Base-by-base conservation (phyloP, 345 rosid species). In the Heritiera littoralis region DNA sequence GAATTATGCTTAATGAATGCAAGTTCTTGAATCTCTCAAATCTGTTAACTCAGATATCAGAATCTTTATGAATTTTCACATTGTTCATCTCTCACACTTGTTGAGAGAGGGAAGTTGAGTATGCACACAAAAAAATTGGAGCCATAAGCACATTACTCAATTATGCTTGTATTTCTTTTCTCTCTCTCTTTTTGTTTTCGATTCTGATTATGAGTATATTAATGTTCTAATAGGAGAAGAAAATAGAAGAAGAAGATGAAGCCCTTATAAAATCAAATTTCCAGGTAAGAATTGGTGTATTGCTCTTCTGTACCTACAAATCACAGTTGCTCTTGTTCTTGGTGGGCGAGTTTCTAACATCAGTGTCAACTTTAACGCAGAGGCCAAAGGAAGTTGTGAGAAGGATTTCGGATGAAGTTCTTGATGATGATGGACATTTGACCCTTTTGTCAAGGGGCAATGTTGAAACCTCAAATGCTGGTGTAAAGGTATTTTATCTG, bases 191-290 rank as follows among this genome's bases (percentile, higher is more conserved):
- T 59, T 23, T 23, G 28, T 23, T 23, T 23, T 23, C 23, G 64
- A 59, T 20, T 59, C 64, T 59, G 64, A 59, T 14, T 59, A 9
- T 13, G 23, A 8, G 60, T 1, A n/a, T 58, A 20, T 8, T 59
- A 23, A 20, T 59, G 11, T 67, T 23, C 51, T 79, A 45, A 69
- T 79, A 90, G 91, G 89, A 86, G 82, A 86, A 86, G 81, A 87
- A 85, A 69, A 72, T 88, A 76, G 92, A 91, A 83, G 95, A 89
- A 84, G 95, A 88, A 78, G 95, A 91, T 78, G 93, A 89, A 84
- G 90, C 90, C n/a, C 89, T 91, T 75, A 87, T 91, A 77, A 91
- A 86, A 83, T 88, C 92, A 18, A 85, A 89, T 79, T 91, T 91
- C 80, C 83, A 88, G 76, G 91, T 86, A 66, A 85, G 89, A 3